These are phyloP conservation scores for Talaromyces proteolyticus DNA, from an alignment of 495 filamentous ascomycete genomes.

Conservation along the genomic window DNA sequence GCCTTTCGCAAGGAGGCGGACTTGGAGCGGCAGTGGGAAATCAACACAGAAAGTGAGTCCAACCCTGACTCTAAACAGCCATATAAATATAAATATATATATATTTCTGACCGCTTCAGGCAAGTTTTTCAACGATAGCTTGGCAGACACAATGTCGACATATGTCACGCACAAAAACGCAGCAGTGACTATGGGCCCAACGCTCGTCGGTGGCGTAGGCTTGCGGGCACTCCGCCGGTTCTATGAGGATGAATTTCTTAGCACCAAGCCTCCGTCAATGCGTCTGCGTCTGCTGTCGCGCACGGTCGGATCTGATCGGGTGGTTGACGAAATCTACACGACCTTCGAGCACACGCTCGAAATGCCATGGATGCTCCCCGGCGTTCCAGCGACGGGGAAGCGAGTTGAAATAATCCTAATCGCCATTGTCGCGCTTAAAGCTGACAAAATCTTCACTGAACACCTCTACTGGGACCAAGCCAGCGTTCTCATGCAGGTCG, in stretches of 20 bases:
- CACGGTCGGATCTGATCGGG: conserved; percentile 55
- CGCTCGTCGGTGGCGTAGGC: conserved; percentile 71
- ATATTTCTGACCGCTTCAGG: conserved; percentile 13
- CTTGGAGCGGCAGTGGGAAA: conserved; percentile 53
- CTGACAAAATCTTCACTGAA: conserved; percentile 71
- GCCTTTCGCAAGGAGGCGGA: conserved; percentile 56
- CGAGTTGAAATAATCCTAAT: conserved; percentile 67
- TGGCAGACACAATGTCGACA: conserved; percentile 43
- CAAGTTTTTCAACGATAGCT: conserved; percentile 41
- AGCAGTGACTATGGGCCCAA: conserved; percentile 50
- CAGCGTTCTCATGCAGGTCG: conserved; percentile 69
- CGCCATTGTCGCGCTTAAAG: conserved; percentile 68
- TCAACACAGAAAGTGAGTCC: conserved; percentile 48
- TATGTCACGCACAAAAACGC: conserved; percentile 45
- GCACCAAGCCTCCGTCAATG: conserved; percentile 61
- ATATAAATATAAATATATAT: not conserved
- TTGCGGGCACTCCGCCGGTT: conserved; percentile 59
- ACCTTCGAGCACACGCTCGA: conserved; percentile 65
- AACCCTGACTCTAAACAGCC: not conserved
- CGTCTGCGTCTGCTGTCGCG: conserved; percentile 65
- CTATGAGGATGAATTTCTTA: conserved; percentile 71
- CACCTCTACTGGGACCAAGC: conserved; percentile 89
- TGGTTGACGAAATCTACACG: conserved; percentile 54
- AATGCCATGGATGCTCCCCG: conserved; percentile 79
- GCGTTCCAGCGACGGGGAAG: conserved; percentile 63